These are phyloP conservation scores for Ceratocystis smalleyi DNA, from an alignment of 2,329 filamentous ascomycete species.

Conservation along the genomic window DNA sequence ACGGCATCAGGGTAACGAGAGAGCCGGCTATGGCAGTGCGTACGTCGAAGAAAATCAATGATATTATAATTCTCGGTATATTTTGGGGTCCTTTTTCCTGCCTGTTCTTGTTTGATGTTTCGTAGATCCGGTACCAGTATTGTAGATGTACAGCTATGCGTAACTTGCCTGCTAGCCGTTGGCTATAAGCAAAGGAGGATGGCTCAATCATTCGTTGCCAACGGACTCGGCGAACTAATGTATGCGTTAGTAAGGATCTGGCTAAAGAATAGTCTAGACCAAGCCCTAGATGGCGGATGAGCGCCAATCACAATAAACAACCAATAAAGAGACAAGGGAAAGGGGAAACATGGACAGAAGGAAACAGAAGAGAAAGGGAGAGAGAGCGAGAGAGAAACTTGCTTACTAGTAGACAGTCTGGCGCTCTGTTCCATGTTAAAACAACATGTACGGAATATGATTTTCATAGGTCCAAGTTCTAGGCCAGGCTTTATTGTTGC, in stretches of 20 bases:
- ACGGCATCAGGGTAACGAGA: no score
- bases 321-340: not conserved
- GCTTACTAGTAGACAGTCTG: not conserved
- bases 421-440: not conserved
- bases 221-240: not conserved
- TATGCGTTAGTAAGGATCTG: not conserved
- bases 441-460: not conserved
- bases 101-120: not conserved
- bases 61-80: not conserved
- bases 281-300: not conserved
- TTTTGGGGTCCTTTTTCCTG: not conserved
- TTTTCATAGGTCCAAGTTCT: no score
- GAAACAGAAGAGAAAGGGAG: not conserved
- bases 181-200: not conserved
- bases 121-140: not conserved
- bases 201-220: no score
- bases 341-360: not conserved
- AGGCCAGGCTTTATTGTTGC: no score
- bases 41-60: no score
- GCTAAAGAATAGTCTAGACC: not conserved
- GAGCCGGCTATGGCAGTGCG: no score
- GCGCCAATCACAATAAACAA: not conserved
- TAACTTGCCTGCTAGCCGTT: not conserved
- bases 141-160: no score
- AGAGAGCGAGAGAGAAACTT: not conserved